Conservation (phyloP, 768 basidiomycete genomes). For the Suillus weaverae region DNA sequence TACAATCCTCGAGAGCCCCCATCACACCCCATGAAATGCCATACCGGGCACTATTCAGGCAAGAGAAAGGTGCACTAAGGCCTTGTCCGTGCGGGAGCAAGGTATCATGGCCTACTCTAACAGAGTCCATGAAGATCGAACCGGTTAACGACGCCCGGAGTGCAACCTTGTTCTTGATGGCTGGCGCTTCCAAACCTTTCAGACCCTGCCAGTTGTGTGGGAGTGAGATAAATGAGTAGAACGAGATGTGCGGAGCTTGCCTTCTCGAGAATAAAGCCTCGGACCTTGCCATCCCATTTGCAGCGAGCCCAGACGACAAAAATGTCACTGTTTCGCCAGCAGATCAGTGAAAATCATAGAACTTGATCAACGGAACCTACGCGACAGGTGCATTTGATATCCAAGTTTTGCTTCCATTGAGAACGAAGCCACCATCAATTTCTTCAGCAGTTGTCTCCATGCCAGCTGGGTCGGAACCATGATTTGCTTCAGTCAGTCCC, state of each 20-base stretch:
- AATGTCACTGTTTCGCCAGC: slow-evolving; percentile 57
- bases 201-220: slow-evolving; percentile 51
- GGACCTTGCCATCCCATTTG: slow-evolving; percentile 89
- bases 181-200: slow-evolving; percentile 79
- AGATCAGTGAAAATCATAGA: slow-evolving; percentile 11
- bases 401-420: slow-evolving; percentile 97
- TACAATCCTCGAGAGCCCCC: slow-evolving; percentile 93
- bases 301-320: slow-evolving; percentile 95
- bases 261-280: slow-evolving; percentile 91
- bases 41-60: slow-evolving; percentile 84
- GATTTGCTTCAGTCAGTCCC: slow-evolving; percentile 96
- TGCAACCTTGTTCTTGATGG: slow-evolving; percentile 92
- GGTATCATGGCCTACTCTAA: slow-evolving; percentile 69
- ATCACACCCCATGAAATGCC: slow-evolving; percentile 96
- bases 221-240: slow-evolving; percentile 1
- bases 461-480: slow-evolving; percentile 95
- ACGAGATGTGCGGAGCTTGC: slow-evolving; percentile 34
- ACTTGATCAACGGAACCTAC: slow-evolving; percentile 42
- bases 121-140: slow-evolving; percentile 91
- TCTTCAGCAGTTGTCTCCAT: slow-evolving; percentile 95
- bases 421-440: slow-evolving; percentile 76
- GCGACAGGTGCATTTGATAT: slow-evolving; percentile 93
- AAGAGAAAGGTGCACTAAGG: slow-evolving; percentile 85
- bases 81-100: slow-evolving; percentile 79
- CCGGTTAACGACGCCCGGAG: slow-evolving; percentile 83